A percentile compares a stretch with the other conserved stretches of the same genome.
These are phyloP conservation scores for Xylaria arbuscula DNA, from an alignment of 2,329 filamentous ascomycete species.

Conservation along the genomic window DNA sequence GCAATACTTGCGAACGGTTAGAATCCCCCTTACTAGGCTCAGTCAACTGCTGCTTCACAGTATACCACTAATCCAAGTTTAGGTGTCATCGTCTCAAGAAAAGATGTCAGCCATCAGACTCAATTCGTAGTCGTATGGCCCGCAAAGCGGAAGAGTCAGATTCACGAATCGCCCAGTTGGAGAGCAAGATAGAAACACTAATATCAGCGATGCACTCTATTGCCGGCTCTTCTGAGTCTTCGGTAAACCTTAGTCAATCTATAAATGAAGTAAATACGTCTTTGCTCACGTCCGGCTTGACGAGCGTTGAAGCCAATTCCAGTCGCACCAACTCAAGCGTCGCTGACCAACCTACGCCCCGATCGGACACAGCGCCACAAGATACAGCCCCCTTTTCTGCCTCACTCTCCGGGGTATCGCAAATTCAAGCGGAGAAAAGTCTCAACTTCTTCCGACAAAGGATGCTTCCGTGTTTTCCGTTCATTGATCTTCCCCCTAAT, in stretches of 20 bases:
- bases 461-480: conserved; percentile 53
- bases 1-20: conserved; percentile 41
- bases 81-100: conserved; percentile 53
- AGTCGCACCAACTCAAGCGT: conserved; percentile 13
- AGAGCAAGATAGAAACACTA: conserved; percentile 51
- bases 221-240: conserved; percentile 28
- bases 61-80: conserved; percentile 11
- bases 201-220: conserved; percentile 49
- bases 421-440: conserved; percentile 35
- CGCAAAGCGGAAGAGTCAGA: conserved; percentile 45
- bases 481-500: conserved; percentile 48
- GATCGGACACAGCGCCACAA: conserved; percentile 36
- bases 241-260: conserved; percentile 22
- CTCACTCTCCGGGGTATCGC: conserved; percentile 8
- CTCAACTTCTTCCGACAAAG: conserved; percentile 44
- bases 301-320: neutral
- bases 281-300: conserved; percentile 12
- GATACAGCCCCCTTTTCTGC: conserved; percentile 1
- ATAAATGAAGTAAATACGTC: conserved; percentile 16
- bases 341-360: conserved; percentile 21
- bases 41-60: neutral
- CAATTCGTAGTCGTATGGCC: conserved; percentile 47
- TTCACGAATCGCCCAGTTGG: conserved; percentile 51
- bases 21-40: neutral
- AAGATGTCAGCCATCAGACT: conserved; percentile 51